Evolutionary conservation across 2,329 filamentous ascomycete species (phyloP).

Genomic region (Alternaria triticina): DNA sequence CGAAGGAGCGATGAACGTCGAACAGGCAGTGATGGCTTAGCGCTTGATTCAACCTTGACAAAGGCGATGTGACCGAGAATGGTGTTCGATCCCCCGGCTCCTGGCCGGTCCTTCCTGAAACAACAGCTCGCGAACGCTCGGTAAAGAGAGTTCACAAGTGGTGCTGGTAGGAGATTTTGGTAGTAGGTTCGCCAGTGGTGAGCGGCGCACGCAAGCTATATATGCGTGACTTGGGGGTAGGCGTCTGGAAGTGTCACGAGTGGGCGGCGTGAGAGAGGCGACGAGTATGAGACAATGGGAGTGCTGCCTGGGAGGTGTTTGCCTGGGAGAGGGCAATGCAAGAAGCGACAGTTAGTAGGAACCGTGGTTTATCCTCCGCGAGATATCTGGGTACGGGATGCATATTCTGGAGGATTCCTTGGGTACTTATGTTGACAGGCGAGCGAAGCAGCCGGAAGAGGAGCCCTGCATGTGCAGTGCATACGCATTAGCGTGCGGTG

Average conservation of each 20-base stretch:
- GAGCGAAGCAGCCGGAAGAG: slow-evolving; percentile 15
- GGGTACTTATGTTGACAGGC: slow-evolving; percentile 40
- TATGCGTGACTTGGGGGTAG: slow-evolving; percentile 42
- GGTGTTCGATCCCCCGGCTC: slow-evolving; percentile 32
- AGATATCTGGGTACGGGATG: slow-evolving; percentile 26
- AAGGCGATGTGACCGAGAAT: slow-evolving; percentile 26
- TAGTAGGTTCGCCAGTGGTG: slow-evolving; percentile 27
- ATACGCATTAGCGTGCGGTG: slow-evolving; percentile 43
- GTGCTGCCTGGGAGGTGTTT: slow-evolving; percentile 38
- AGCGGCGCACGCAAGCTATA: slow-evolving; percentile 23
- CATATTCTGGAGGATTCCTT: slow-evolving; percentile 28
- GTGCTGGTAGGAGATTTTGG: slow-evolving; percentile 15
- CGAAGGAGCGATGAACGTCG: slow-evolving; percentile 28
- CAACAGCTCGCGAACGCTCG: slow-evolving; percentile 26
- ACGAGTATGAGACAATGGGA: slow-evolving; percentile 34
- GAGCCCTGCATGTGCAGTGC: slow-evolving; percentile 28
- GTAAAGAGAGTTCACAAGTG: slow-evolving; percentile 21
- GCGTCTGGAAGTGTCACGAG: slow-evolving; percentile 34
- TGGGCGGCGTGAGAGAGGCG: slow-evolving; percentile 36
- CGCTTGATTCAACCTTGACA: slow-evolving; percentile 35
- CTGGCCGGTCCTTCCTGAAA: slow-evolving; percentile 38
- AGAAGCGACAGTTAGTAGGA: slow-evolving; percentile 21
- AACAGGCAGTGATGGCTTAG: slow-evolving; percentile 28
- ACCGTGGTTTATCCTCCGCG: slow-evolving; percentile 27
- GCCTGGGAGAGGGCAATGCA: slow-evolving; percentile 29